A percentile compares a stretch with the other conserved stretches of the same genome.
phyloP scores from a whole-genome alignment of 768 basidiomycete species.

The Auricularia cornea region DNA sequence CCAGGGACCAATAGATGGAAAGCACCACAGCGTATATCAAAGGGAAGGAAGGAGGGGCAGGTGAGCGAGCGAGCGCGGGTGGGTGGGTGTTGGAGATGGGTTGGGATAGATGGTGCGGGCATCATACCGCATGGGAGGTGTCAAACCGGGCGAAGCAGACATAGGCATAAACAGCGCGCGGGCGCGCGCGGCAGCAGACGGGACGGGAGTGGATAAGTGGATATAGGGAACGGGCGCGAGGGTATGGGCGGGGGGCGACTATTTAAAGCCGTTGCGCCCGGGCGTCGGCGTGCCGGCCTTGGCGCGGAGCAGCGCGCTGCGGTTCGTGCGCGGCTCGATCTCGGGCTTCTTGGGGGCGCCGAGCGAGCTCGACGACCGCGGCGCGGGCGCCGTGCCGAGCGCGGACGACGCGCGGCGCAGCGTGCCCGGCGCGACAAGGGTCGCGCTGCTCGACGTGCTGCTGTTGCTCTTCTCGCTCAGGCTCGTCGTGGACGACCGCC shows the following conservation, averaged over 20 bases:
- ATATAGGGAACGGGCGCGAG: not conserved
- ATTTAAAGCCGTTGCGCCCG: not conserved
- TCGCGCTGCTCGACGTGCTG: slow-evolving; percentile 7
- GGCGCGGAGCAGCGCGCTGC: slow-evolving; percentile 59
- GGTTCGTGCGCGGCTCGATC: slow-evolving; percentile 64
- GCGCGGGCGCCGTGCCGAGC: slow-evolving; percentile 4
- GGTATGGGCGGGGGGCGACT: not conserved
- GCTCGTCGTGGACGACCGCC: slow-evolving; percentile 18
- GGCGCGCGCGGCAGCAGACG: no score
- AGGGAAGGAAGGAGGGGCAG: no score
- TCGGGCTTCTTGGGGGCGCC: slow-evolving; percentile 46
- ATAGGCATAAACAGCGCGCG: no score
- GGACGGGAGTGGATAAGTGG: no score
- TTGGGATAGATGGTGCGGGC: no score
- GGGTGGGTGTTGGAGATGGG: no score
- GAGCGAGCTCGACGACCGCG: slow-evolving; percentile 16
- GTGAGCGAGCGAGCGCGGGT: no score
- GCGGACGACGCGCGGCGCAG: slow-evolving; percentile 1
- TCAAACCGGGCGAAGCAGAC: no score
- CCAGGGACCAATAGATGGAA: no score
- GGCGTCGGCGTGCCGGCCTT: slow-evolving; percentile 45
- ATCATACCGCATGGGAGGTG: no score
- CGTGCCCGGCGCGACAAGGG: slow-evolving; percentile 3
- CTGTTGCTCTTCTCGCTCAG: slow-evolving; percentile 14
- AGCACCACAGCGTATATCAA: no score